Evolutionary conservation across 2,329 filamentous ascomycete genomes (phyloP).

Genomic region (Penicillium thymicola): DNA sequence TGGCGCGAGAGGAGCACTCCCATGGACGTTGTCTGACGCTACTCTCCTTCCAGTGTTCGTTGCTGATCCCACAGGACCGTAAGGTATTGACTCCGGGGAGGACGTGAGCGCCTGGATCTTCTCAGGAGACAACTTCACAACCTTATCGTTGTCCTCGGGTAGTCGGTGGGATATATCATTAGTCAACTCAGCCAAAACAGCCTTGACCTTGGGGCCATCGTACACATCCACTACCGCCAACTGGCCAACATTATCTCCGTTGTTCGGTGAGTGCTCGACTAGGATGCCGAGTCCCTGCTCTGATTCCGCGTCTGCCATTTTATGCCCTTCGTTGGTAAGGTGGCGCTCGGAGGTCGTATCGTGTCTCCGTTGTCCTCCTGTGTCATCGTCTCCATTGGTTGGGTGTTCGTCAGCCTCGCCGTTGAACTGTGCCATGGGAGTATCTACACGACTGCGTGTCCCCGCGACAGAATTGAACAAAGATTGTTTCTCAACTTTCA

Average conservation of each 20-base stretch:
- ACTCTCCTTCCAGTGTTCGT: conserved; percentile 21
- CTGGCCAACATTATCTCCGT: conserved; percentile 12
- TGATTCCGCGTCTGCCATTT: neutral
- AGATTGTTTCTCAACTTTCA: neutral
- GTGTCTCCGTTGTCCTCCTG: neutral
- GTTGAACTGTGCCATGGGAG: neutral
- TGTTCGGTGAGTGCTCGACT: conserved; percentile 12
- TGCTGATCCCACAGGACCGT: conserved; percentile 39
- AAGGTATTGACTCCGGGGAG: conserved; percentile 54
- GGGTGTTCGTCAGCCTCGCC: neutral
- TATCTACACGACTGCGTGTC: neutral
- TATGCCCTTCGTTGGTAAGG: conserved; percentile 1
- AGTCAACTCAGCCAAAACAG: conserved; percentile 23
- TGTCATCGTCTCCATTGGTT: neutral
- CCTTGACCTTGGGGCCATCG: conserved; percentile 25
- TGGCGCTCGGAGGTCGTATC: neutral
- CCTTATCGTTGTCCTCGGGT: conserved; percentile 35
- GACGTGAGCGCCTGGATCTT: conserved; percentile 55
- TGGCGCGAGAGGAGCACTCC: neutral
- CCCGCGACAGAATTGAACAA: neutral
- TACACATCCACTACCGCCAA: conserved; percentile 32
- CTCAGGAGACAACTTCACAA: conserved; percentile 53
- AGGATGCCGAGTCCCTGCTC: conserved; percentile 22
- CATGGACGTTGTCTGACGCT: conserved; percentile 21
- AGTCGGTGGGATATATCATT: conserved; percentile 22